Evolutionary conservation across 495 filamentous ascomycete species (phyloP).

Genomic region (Symbiotaphrina buchneri): DNA sequence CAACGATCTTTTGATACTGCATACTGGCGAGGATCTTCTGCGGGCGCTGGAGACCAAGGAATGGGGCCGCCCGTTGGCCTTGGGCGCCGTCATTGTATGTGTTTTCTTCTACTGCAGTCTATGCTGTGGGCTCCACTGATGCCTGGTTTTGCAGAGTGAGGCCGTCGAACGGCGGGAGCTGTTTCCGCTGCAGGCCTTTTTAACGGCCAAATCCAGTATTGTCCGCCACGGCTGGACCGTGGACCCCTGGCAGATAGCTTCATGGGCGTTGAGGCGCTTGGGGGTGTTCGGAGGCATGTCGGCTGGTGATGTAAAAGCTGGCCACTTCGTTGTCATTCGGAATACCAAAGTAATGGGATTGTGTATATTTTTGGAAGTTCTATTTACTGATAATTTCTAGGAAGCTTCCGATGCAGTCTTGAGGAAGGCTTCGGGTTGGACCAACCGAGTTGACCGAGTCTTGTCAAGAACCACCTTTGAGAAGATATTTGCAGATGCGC

Average conservation of each 20-base stretch:
- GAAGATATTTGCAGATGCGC: conserved; percentile 26
- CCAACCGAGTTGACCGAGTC: conserved; percentile 25
- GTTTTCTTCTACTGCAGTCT: conserved; percentile 1
- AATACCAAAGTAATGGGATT: conserved; percentile 40
- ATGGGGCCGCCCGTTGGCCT: conserved; percentile 63
- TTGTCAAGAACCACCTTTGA: conserved; percentile 43
- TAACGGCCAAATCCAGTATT: conserved; percentile 34
- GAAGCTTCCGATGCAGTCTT: conserved; percentile 17
- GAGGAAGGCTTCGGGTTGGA: conserved; percentile 15
- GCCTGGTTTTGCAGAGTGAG: conserved; percentile 29
- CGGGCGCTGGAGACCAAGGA: conserved; percentile 51
- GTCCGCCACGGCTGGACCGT: conserved; percentile 28
- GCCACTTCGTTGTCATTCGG: conserved; percentile 31
- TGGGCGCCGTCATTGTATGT: conserved; percentile 53
- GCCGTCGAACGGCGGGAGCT: conserved; percentile 42
- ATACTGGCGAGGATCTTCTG: conserved; percentile 43
- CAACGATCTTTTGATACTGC: conserved; percentile 33
- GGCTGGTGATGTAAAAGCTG: conserved; percentile 19
- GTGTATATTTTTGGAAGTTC: conserved; percentile 1
- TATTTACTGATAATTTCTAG: conserved; percentile 7
- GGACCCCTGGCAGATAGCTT: conserved; percentile 36
- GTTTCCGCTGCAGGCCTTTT: conserved; percentile 42
- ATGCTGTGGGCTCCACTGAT: no score
- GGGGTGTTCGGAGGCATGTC: conserved; percentile 32
- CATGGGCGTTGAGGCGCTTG: conserved; percentile 53